phyloP scores from a whole-genome alignment of 2,329 filamentous ascomycete species.

The Geosmithia morbida region DNA sequence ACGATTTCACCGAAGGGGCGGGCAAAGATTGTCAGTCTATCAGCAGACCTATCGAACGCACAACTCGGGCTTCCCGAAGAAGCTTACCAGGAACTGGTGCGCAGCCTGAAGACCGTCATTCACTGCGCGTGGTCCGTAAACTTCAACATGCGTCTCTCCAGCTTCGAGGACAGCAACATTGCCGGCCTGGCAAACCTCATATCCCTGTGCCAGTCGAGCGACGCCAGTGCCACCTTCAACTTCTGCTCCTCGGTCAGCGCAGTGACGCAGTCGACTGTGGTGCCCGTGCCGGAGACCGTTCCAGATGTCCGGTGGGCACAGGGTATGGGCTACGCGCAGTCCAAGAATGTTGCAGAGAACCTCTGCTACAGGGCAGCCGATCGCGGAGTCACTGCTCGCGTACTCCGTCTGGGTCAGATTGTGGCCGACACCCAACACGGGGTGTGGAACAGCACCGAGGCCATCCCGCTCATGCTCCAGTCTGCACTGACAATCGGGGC shows the following conservation, averaged over 20 bases:
- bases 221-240: constrained; percentile 19
- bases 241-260: constrained; percentile 37
- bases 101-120: constrained; percentile 25
- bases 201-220: not conserved
- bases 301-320: constrained; percentile 22
- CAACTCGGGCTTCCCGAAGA: constrained; percentile 21
- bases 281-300: constrained; percentile 18
- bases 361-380: constrained; percentile 19
- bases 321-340: constrained; percentile 28
- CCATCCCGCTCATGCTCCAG: constrained; percentile 36
- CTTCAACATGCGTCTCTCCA: constrained; percentile 36
- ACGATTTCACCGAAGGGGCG: constrained; percentile 9
- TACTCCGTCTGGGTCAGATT: constrained; percentile 34
- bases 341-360: constrained; percentile 23
- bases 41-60: constrained; percentile 16
- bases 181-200: constrained; percentile 20
- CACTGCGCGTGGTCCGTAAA: constrained; percentile 42
- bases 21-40: constrained; percentile 7
- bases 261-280: constrained; percentile 17
- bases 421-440: constrained; percentile 29
- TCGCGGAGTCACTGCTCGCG: constrained; percentile 10
- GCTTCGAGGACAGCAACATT: constrained; percentile 33
- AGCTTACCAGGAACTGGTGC: constrained; percentile 11
- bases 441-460: constrained; percentile 35
- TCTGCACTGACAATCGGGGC: constrained; percentile 27